Conservation (phyloP, 129 eudicot species). For the Arctium lappa region DNA sequence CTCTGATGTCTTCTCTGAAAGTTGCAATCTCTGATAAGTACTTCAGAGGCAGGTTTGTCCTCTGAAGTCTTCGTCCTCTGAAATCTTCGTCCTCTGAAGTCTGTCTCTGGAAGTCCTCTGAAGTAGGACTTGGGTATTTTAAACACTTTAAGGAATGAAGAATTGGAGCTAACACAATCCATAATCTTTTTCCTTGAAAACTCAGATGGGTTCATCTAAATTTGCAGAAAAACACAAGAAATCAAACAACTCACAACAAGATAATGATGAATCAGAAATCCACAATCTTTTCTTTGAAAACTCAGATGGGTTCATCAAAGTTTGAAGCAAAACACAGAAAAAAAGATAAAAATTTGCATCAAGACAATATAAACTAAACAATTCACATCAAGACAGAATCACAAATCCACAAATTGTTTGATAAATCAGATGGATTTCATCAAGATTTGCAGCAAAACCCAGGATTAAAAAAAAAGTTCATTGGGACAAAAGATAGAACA, state of each 20-base stretch:
- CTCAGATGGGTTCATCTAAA: constrained; percentile 1
- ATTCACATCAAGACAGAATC: neutral
- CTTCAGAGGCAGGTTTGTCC: too few relatives aligned
- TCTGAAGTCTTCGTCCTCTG: too few relatives aligned
- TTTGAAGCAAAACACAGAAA: neutral
- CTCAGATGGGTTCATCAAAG: neutral
- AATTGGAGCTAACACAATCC: too few relatives aligned
- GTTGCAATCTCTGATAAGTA: too few relatives aligned
- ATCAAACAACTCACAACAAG: neutral
- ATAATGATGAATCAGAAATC: neutral
- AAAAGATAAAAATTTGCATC: neutral
- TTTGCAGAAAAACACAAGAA: neutral
- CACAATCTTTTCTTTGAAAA: neutral
- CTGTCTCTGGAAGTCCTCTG: too few relatives aligned
- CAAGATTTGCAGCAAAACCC: constrained; percentile 7
- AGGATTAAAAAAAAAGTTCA: neutral
- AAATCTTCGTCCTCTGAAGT: too few relatives aligned
- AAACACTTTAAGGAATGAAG: too few relatives aligned
- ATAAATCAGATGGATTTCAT: neutral
- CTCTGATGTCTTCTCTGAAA: too few relatives aligned
- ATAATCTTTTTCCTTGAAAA: neutral
- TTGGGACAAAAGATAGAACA: constrained; percentile 17
- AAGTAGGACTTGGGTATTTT: too few relatives aligned
- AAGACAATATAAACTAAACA: neutral
- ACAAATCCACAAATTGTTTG: neutral